Conservation (phyloP, 768 basidiomycete genomes). For the Pulveroboletus ravenelii region DNA sequence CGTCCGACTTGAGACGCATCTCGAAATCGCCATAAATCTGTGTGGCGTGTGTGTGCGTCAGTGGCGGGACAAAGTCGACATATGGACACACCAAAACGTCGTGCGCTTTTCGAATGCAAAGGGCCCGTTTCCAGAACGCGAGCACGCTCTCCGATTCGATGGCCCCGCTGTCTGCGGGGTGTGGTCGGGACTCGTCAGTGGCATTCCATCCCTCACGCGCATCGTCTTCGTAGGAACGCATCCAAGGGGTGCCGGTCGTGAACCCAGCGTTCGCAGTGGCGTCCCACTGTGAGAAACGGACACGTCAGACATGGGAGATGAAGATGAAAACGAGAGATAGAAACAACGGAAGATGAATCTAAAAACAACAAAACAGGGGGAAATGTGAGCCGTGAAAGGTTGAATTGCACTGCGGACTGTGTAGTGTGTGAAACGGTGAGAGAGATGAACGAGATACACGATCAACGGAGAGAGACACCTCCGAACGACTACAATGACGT, state of each 20-base stretch:
- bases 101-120: conserved; percentile 49
- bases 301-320: not conserved
- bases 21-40: conserved; percentile 62
- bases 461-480: not conserved
- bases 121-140: conserved; percentile 56
- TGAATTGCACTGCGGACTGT: too few relatives aligned
- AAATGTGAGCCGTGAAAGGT: not conserved
- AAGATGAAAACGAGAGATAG: not conserved
- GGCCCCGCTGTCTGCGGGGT: not conserved
- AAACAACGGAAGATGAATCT: not conserved
- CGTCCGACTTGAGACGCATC: conserved; percentile 42
- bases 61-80: too few relatives aligned
- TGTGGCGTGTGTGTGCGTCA: not conserved
- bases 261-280: conserved; percentile 54
- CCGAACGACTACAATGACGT: not conserved
- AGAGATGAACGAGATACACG: too few relatives aligned
- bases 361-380: not conserved
- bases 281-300: conserved; percentile 49
- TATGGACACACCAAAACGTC: conserved; percentile 44
- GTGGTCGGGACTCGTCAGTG: not conserved
- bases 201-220: conserved; percentile 48
- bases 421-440: too few relatives aligned
- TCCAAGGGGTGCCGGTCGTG: conserved; percentile 64
- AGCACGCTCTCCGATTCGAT: conserved; percentile 45
- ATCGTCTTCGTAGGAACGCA: conserved; percentile 70